Base-by-base conservation (phyloP, 2,329 filamentous ascomycete genomes). In the Phialocephala sp. region DNA sequence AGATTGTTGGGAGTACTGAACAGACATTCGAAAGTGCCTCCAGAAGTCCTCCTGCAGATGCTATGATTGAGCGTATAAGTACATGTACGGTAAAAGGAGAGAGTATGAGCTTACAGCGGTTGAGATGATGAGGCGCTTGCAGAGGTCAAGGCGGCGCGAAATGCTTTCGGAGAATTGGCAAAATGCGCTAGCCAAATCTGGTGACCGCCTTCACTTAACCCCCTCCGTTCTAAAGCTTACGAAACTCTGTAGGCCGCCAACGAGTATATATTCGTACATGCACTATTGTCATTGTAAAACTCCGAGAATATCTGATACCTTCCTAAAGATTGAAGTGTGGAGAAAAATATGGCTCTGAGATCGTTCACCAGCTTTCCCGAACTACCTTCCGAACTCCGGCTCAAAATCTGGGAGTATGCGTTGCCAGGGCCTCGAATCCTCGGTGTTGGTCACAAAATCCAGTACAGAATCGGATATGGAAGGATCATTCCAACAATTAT, bases 341-440 rank as follows among this genome's bases (percentile, higher is more conserved):
- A 22, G n/a, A n/a, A 22, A n/a, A 50, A 8, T n/a, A 50, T 22
- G 24, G 14, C 64, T 11, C 60, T 59, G 20, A 37, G 60, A 37
- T 57, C 60, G 6, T 74, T 74, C 66, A 62, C 65, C 18, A 22
- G 59, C 55, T 73, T 74, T 47, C 58, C 63, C 12, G 15, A 60
- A 8, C 65, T 73, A 22, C 71, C 71, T 24, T 65, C 59, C 8
- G 72, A 74, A 59, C 56, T 73, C 3, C 72, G 71, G 37, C 67
- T 74, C 59, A 70, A 72, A 41, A 72, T 71, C 27, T 73, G 70
- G 70, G 27, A 59, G n/a, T 61, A 45, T 11, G 56, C 67, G 15
- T 36, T 66, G 4, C 62, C 60, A 37, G 62, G 59, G 14, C 64
- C 68, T 52, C 66, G 71, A 32, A 63, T 57, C 12, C 59, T 72